phyloP scores from a whole-genome alignment of 176 grass and related monocot genomes.

The Oryza rufipogon region DNA sequence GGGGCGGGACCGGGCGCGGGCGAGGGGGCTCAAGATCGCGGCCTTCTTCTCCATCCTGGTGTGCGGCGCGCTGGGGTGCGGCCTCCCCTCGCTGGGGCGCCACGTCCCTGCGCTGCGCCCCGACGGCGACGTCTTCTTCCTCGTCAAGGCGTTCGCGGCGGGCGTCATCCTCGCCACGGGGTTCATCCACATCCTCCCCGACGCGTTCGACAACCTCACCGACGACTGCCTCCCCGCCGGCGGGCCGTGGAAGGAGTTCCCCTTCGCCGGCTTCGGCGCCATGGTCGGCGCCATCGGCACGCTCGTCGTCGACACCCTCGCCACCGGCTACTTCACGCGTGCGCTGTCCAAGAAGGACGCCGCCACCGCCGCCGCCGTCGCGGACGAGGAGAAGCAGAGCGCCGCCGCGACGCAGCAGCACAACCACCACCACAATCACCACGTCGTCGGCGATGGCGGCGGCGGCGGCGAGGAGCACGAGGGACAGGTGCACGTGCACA shows the following conservation, averaged over 20 bases:
- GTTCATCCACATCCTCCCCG: constrained; percentile 63
- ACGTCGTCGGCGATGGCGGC: background rate
- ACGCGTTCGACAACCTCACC: constrained; percentile 51
- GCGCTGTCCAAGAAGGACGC: constrained; percentile 2
- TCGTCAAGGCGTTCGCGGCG: constrained; percentile 65
- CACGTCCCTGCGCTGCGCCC: constrained; percentile 44
- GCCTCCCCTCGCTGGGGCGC: constrained; percentile 50
- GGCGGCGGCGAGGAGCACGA: constrained; percentile 18
- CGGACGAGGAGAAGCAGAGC: constrained; percentile 35
- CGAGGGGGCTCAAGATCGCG: constrained; percentile 44
- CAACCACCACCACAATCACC: background rate
- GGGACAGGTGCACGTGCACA: constrained; percentile 42
- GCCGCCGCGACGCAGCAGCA: background rate
- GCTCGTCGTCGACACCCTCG: constrained; percentile 63
- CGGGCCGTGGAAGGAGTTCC: constrained; percentile 50
- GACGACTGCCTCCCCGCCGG: constrained; percentile 21
- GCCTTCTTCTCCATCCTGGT: constrained; percentile 62
- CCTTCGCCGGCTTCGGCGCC: constrained; percentile 60
- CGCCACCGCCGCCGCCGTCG: background rate
- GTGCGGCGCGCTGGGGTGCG: constrained; percentile 58
- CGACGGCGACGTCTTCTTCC: constrained; percentile 57
- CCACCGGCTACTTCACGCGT: constrained; percentile 63
- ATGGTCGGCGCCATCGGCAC: constrained; percentile 71
- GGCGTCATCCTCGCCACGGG: constrained; percentile 64
- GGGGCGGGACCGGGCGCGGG: constrained; percentile 4